Evolutionary conservation across 2,329 filamentous ascomycete species (phyloP), one percentile per base, ranked within the genome.

Genomic region (Fusarium torreyae): DNA sequence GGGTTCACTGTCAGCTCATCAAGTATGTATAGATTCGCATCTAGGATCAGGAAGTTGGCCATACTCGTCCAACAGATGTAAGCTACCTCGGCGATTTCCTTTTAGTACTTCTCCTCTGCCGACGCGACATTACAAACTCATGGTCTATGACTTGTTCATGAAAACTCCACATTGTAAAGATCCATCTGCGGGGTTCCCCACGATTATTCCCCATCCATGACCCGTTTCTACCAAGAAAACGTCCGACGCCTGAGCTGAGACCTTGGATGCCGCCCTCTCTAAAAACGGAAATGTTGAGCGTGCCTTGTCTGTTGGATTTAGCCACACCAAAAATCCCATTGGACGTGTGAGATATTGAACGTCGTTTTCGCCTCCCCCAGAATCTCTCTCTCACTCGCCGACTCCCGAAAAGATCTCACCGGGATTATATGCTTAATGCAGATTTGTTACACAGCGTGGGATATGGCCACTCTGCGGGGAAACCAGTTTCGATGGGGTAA

Each of bases 401-500:
- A 28, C 54, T 62, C 22, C 49, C 44, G 38, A 63, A 31, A 45
- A 28, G 31, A 62, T 52, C 24, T 43, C 52, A 48, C 46, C 57
- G 40, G 49, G 46, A 62, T 42, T 20, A 33, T 43, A 18, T 17
- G 38, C n/a, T 15, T 11, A 11, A 22, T 26, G 45, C n/a, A 33
- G 18, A 5, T 60, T 39, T 26, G 58, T 56, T 50, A 46, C 59
- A 36, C 59, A 7, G 22, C 31, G 44, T 62, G 55, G 44, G 54
- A 66, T 60, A 50, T 51, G 44, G 50, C 40, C 55, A 53, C 33
- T 63, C 39, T 72, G 68, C 58, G 61, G 64, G 70, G 65, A 64
- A 64, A 11, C 26, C 10, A 63, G 68, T 64, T 72, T 69, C 36
- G 18, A 74, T 73, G 65, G 67, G 62, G 64, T 71, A 72, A 71